A percentile compares a stretch with the other conserved stretches of the same genome.
Evolutionary conservation across 208 protist species (phyloP).

Genomic region (Leishmania amazonensis): DNA sequence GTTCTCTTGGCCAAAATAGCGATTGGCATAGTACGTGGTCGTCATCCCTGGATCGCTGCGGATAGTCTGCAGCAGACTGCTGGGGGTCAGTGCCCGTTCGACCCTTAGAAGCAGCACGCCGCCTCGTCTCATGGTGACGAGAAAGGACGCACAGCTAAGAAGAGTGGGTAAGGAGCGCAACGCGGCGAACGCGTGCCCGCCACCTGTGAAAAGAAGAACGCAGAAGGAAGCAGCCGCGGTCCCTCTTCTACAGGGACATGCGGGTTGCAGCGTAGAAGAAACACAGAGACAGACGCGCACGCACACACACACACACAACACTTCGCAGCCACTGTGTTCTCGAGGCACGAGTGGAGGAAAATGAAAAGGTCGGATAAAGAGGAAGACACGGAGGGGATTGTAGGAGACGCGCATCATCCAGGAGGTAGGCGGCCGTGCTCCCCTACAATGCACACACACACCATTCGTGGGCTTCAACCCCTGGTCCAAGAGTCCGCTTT

Average conservation of each 20-base stretch:
- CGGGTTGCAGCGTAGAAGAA: constrained; percentile 1
- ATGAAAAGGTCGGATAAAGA: background rate
- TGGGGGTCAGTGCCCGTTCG: constrained; percentile 44
- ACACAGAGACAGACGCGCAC: background rate
- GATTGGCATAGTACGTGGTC: constrained; percentile 81
- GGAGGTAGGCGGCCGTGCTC: background rate
- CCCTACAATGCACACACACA: background rate
- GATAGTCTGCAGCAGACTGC: constrained; percentile 65
- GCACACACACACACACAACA: background rate
- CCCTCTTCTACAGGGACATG: background rate
- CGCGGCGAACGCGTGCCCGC: background rate
- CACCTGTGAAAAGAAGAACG: background rate
- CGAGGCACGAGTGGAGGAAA: background rate
- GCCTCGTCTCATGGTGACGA: constrained; percentile 15
- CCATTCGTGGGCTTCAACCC: background rate
- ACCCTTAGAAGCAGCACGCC: constrained; percentile 7
- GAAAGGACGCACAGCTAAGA: background rate
- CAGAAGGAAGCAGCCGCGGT: background rate
- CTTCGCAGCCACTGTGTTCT: background rate
- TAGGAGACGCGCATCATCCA: background rate
- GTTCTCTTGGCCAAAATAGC: constrained; percentile 75
- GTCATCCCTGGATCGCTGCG: constrained; percentile 86
- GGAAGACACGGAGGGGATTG: background rate
- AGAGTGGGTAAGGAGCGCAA: background rate
- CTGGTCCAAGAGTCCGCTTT: background rate